Evolutionary conservation across 2,329 filamentous ascomycete species (phyloP).

Genomic region (Calonectria naviculata): DNA sequence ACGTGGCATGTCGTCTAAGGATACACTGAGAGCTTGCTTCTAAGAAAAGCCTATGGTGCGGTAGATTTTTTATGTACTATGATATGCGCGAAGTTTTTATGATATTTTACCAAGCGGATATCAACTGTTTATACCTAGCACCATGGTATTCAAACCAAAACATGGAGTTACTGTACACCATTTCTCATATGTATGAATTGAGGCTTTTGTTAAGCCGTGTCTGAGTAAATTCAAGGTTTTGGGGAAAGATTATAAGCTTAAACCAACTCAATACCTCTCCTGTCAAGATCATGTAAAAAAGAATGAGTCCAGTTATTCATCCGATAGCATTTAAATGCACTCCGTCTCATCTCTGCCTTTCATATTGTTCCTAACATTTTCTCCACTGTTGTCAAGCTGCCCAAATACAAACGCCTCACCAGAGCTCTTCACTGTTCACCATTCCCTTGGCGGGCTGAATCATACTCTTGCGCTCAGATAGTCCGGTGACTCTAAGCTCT

Average conservation of each 20-base stretch:
- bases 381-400: neutral
- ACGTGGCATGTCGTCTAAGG: conserved; percentile 33
- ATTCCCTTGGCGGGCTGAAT: neutral
- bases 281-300: conserved; percentile 6
- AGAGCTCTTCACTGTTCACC: conserved; percentile 22
- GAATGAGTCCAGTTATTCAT: conserved; percentile 19
- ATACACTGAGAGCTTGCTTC: neutral
- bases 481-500: neutral
- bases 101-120: neutral
- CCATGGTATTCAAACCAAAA: neutral
- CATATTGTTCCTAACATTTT: neutral
- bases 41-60: neutral
- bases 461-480: neutral
- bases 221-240: neutral
- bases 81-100: neutral
- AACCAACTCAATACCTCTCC: neutral
- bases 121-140: neutral
- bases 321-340: conserved; percentile 19
- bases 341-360: neutral
- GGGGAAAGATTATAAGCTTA: neutral
- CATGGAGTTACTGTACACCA: neutral
- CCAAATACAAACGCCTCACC: neutral
- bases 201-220: neutral
- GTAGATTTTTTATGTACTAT: conserved; percentile 2
- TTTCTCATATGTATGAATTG: neutral